phyloP scores from a whole-genome alignment of 306 rosid species.

The Medicago ruthenica region DNA sequence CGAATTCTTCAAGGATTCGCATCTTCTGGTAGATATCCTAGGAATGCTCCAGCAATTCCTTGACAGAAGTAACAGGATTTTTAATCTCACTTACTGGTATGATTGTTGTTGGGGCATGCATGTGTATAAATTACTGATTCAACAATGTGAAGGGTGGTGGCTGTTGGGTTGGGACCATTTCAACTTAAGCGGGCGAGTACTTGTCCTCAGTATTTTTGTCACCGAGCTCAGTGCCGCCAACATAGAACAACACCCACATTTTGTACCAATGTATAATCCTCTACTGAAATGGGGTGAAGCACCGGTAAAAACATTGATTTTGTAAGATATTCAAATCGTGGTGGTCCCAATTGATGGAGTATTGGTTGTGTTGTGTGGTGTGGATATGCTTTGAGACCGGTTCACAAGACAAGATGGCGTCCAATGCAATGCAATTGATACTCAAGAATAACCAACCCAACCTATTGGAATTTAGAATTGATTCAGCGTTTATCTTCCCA shows the following conservation, averaged over 20 bases:
- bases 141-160: slow-evolving; percentile 41
- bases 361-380: slow-evolving; percentile 41
- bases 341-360: slow-evolving; percentile 47
- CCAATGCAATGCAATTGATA: slow-evolving; percentile 42
- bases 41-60: slow-evolving; percentile 87
- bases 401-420: slow-evolving; percentile 38
- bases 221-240: slow-evolving; percentile 34
- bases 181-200: slow-evolving; percentile 35
- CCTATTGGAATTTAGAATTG: slow-evolving; percentile 43
- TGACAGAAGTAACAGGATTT: slow-evolving; percentile 51
- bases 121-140: slow-evolving; percentile 55
- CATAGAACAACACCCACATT: slow-evolving; percentile 44
- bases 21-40: slow-evolving; percentile 78
- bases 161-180: slow-evolving; percentile 43
- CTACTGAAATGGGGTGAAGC: slow-evolving; percentile 37
- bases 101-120: slow-evolving; percentile 52
- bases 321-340: slow-evolving; percentile 43
- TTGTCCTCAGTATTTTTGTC: neutral
- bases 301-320: slow-evolving; percentile 39
- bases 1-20: slow-evolving; percentile 68
- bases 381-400: slow-evolving; percentile 45
- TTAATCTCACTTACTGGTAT: slow-evolving; percentile 49
- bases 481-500: slow-evolving; percentile 39
- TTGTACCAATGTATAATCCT: slow-evolving; percentile 42
- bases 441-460: slow-evolving; percentile 45